These are phyloP conservation scores for Amniculicola lignicola DNA, from an alignment of 495 filamentous ascomycete genomes.

Conservation along the genomic window DNA sequence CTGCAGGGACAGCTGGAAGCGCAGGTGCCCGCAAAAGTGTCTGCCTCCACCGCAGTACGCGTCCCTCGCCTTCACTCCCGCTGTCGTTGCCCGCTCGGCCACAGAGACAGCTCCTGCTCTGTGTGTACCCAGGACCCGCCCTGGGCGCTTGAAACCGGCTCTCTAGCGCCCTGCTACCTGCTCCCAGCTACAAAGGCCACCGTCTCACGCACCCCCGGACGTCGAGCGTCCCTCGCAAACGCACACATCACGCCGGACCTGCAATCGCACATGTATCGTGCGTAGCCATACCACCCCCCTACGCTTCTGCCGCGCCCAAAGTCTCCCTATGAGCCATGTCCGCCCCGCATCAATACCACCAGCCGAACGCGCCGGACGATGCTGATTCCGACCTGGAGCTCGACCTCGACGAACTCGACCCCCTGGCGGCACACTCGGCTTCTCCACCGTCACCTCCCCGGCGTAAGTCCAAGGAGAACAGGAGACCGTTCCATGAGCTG, in stretches of 20 bases:
- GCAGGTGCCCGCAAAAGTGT: no score
- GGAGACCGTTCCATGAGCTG: constrained; percentile 30
- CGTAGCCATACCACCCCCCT: background rate
- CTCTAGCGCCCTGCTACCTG: no score
- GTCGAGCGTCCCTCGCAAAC: no score
- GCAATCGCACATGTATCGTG: no score
- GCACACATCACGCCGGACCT: no score
- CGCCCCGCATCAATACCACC: constrained; percentile 37
- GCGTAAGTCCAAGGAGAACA: constrained; percentile 21
- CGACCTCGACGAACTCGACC: constrained; percentile 45
- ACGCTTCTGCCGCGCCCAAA: background rate
- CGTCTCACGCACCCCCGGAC: constrained; percentile 12
- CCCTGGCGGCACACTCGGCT: constrained; percentile 25
- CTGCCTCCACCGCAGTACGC: no score
- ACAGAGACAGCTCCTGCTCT: no score
- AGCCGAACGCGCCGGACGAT: constrained; percentile 36
- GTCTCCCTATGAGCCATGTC: constrained; percentile 39
- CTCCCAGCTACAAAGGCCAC: background rate
- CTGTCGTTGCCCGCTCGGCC: no score
- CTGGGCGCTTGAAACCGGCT: no score
- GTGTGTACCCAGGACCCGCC: background rate
- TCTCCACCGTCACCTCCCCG: constrained; percentile 19
- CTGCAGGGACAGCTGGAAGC: background rate
- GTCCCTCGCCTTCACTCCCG: no score
- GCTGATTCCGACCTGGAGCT: constrained; percentile 39